Evolutionary conservation across 1,284 basidiomycete genomes (phyloP).

Genomic region (Fistulinella staudtii): DNA sequence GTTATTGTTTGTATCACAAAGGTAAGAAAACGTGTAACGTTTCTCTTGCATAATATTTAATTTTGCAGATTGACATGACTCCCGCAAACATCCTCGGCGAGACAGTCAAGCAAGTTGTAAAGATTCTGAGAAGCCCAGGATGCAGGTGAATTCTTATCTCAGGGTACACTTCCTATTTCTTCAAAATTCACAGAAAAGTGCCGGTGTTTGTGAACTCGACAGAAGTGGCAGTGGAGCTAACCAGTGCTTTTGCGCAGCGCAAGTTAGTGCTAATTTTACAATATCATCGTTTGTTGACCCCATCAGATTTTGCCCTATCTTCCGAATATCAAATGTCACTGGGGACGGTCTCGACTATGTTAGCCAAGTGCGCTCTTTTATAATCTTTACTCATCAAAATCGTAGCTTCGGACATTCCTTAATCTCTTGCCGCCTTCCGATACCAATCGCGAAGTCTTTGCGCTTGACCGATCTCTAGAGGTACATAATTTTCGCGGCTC

Average conservation of each 20-base stretch:
- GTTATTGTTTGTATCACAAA: constrained; percentile 95
- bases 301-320: constrained; percentile 83
- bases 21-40: constrained; percentile 38
- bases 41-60: constrained; percentile 7
- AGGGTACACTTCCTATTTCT: not conserved
- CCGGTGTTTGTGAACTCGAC: constrained; percentile 74
- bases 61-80: constrained; percentile 88
- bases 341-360: constrained; percentile 86
- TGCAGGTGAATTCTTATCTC: constrained; percentile 58
- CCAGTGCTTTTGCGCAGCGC: constrained; percentile 53
- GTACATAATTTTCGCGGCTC: constrained; percentile 29
- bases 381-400: constrained; percentile 7
- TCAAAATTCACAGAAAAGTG: constrained; percentile 48
- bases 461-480: constrained; percentile 85
- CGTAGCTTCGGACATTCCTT: constrained; percentile 75
- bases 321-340: constrained; percentile 93
- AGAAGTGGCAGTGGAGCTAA: constrained; percentile 76
- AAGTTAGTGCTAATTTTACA: constrained; percentile 20
- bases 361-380: constrained; percentile 19
- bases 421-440: constrained; percentile 86
- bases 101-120: constrained; percentile 89
- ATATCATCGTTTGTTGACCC: constrained; percentile 9
- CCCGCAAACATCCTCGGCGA: constrained; percentile 87
- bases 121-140: constrained; percentile 91
- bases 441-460: constrained; percentile 74